Evolutionary conservation across 2,329 filamentous ascomycete genomes (phyloP), one percentile per base, ranked within the genome.

Genomic region (Shiraia sp.): DNA sequence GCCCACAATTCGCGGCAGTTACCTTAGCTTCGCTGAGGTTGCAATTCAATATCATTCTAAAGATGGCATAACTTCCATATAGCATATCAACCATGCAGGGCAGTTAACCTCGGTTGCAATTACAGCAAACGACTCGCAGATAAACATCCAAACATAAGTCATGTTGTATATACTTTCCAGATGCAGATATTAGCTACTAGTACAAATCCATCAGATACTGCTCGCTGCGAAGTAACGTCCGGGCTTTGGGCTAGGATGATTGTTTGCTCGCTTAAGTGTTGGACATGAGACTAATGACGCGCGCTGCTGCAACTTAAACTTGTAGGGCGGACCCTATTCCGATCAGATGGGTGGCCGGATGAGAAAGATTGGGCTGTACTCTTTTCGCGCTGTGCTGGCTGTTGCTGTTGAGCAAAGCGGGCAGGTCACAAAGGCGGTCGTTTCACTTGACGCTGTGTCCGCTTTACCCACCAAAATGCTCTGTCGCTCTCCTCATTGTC

Each of bases 241-340:
- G 8, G 19, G 19, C 19, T 22, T 22, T 22, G 45, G 53, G 45
- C 50, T 48, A 52, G 45, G 40, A 43, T 45, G 36, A 40, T 47
- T 53, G 32, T 48, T 40, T 43, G 28, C 53, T 60, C 55, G 55
- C 57, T 57, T 60, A 60, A 41, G 38, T 36, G 30, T 51, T 45
- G 26, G 32, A 41, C 40, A 53, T 46, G 49, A 55, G 39, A 53
- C 57, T 59, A 59, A 55, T 27, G 49, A 55, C 47, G 57, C 57
- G 57, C 55, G 53, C 49, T 52, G 49, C 57, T 60, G 57, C 55
- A 54, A 46, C 47, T 46, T 52, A 34, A 47, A 42, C 47, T 47
- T 47, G 41, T 40, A 48, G 45, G 42, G 53, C 53, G 53, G 53
- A 55, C 43, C 45, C 40, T 53, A 40, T 59, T 57, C 55, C 48